Conservation (phyloP, 1,284 basidiomycete genomes). For the Irpex sp. region DNA sequence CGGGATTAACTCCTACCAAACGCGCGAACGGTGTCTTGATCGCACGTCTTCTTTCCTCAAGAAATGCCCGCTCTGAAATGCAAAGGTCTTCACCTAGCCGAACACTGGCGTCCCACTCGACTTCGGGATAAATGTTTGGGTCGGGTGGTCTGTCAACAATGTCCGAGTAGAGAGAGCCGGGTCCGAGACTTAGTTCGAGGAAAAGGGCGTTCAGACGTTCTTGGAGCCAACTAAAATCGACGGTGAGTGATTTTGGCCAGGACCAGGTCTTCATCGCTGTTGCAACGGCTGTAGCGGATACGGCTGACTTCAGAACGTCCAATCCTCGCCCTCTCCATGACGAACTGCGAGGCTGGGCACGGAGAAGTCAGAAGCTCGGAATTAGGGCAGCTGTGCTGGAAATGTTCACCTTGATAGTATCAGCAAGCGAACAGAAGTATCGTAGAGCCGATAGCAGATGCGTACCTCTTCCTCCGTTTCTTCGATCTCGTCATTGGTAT, state of each 20-base stretch:
- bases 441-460: neutral
- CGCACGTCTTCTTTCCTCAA: conserved; percentile 28
- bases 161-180: conserved; percentile 33
- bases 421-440: neutral
- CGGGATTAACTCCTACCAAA: conserved; percentile 31
- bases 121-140: conserved; percentile 31
- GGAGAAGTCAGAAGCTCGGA: neutral
- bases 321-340: conserved; percentile 26
- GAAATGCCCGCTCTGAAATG: conserved; percentile 32
- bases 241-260: conserved; percentile 26
- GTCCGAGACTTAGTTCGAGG: conserved; percentile 31
- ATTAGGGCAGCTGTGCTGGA: neutral
- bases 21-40: conserved; percentile 32
- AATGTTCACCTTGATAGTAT: neutral
- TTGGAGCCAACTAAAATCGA: conserved; percentile 23
- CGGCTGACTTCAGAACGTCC: conserved; percentile 22
- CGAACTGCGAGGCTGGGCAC: neutral
- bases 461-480: neutral
- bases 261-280: conserved; percentile 25
- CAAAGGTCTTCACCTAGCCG: conserved; percentile 35
- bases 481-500: neutral
- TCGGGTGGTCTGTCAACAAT: conserved; percentile 29
- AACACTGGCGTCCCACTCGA: conserved; percentile 38
- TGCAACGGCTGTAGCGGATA: conserved; percentile 23
- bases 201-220: conserved; percentile 27